Evolutionary conservation across 78 protist species (phyloP).

Genomic region (Dictyostelium citrinum): DNA sequence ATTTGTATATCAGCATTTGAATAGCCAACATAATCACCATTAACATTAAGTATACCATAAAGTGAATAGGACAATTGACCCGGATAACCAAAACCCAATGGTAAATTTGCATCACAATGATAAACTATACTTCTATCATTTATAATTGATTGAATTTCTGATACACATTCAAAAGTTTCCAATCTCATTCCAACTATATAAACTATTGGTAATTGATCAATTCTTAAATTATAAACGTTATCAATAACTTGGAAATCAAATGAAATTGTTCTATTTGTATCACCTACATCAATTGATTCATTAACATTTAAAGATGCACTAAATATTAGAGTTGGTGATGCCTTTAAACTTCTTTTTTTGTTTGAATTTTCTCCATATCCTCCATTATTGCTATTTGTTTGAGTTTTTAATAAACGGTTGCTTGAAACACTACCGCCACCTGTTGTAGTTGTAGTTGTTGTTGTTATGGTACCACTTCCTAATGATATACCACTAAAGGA

Average conservation of each 20-base stretch:
- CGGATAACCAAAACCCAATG: neutral
- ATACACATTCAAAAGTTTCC: neutral
- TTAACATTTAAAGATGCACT: neutral
- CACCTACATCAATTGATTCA: neutral
- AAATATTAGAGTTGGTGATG: neutral
- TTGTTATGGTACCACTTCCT: too few species aligned
- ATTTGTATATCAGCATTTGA: neutral
- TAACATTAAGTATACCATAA: neutral
- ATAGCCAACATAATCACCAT: neutral
- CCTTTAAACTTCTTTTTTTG: too few species aligned
- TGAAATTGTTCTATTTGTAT: neutral
- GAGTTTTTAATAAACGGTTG: too few species aligned
- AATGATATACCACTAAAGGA: too few species aligned
- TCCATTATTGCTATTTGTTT: too few species aligned
- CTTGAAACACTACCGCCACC: too few species aligned
- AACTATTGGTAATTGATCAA: neutral
- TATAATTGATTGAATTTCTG: neutral
- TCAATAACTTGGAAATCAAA: neutral
- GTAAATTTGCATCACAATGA: neutral
- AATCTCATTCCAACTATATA: neutral
- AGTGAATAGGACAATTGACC: neutral
- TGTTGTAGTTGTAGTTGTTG: too few species aligned
- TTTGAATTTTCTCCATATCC: too few species aligned
- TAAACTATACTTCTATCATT: neutral
- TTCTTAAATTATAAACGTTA: neutral